Conservation (phyloP, 2,329 filamentous ascomycete species). For the Exophiala lecanii-corni region DNA sequence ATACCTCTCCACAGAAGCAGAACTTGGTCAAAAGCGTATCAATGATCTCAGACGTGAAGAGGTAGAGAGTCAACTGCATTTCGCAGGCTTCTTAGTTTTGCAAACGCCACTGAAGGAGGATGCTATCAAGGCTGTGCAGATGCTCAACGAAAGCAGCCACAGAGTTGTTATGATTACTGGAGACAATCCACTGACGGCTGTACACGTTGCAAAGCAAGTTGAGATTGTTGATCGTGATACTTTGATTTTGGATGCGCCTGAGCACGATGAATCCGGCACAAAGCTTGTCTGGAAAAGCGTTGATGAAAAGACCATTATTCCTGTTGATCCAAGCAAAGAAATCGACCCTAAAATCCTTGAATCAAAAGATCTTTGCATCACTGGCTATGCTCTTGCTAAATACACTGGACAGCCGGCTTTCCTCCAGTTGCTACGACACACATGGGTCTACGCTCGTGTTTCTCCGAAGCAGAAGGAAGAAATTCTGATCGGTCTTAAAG, state of each 20-base stretch:
- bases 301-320: conserved; percentile 80
- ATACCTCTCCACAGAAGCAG: conserved; percentile 73
- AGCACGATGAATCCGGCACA: conserved; percentile 75
- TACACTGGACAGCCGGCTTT: conserved; percentile 78
- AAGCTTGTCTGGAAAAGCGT: conserved; percentile 91
- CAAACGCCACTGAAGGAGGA: conserved; percentile 96
- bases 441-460: conserved; percentile 97
- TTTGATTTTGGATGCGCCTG: conserved; percentile 89
- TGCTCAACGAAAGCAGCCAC: conserved; percentile 98
- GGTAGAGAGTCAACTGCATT: conserved; percentile 76
- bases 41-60: conserved; percentile 93
- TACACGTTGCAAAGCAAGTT: conserved; percentile 90
- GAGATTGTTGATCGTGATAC: conserved; percentile 97
- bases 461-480: conserved; percentile 99
- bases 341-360: conserved; percentile 76
- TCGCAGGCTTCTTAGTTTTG: conserved; percentile 92
- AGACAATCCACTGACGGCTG: conserved; percentile 93
- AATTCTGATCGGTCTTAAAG: conserved; percentile 92
- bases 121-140: conserved; percentile 85
- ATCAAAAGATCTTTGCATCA: conserved; percentile 89
- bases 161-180: conserved; percentile 99
- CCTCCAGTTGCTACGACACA: conserved; percentile 72
- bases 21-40: conserved; percentile 77
- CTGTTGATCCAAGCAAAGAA: conserved; percentile 76
- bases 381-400: conserved; percentile 85